Percentiles rank a stretch among this genome's conserved stretches.
These are phyloP conservation scores for Penicillium glabrum DNA, from an alignment of 2,329 filamentous ascomycete genomes.

Conservation along the genomic window DNA sequence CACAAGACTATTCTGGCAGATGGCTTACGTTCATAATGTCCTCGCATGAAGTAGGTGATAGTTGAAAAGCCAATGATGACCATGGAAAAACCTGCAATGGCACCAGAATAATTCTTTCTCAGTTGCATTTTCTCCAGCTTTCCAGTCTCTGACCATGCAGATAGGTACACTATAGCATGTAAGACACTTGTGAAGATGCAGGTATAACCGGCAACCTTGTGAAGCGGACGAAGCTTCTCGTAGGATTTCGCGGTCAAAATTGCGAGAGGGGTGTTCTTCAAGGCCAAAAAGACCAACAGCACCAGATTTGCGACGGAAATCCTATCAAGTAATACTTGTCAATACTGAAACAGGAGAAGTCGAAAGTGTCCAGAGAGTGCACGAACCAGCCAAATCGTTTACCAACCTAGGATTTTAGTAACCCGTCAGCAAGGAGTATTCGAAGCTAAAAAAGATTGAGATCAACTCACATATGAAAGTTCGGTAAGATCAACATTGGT, in stretches of 20 bases:
- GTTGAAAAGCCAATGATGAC: constrained; percentile 42
- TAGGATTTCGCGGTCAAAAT: constrained; percentile 14
- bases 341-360: not conserved
- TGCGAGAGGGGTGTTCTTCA: constrained; percentile 17
- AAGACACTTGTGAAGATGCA: constrained; percentile 25
- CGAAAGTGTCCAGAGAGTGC: not conserved
- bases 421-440: not conserved
- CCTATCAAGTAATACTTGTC: constrained; percentile 1
- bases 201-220: constrained; percentile 18
- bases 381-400: constrained; percentile 13
- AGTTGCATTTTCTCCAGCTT: constrained; percentile 24
- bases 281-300: constrained; percentile 13
- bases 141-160: constrained; percentile 42
- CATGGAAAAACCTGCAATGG: constrained; percentile 51
- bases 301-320: constrained; percentile 13
- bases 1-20: not conserved
- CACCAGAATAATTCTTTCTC: constrained; percentile 50
- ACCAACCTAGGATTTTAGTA: not conserved
- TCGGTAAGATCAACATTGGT: constrained; percentile 2
- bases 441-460: not conserved
- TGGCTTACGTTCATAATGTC: constrained; percentile 28
- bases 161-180: constrained; percentile 33
- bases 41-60: constrained; percentile 5
- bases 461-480: not conserved
- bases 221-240: constrained; percentile 18